phyloP scores from a whole-genome alignment of 106 monocot species.

The Platanthera zijinensis region DNA sequence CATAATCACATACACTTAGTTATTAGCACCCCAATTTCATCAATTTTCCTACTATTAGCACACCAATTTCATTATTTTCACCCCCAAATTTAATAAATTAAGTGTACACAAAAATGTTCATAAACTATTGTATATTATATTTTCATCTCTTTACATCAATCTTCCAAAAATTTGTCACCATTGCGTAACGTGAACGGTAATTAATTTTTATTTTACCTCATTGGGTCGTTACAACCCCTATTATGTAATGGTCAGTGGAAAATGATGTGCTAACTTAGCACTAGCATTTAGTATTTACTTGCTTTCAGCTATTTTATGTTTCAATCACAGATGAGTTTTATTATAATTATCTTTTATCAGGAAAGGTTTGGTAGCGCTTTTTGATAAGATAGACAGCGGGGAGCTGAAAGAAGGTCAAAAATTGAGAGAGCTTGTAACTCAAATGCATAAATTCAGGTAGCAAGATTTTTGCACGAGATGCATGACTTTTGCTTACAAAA shows the following conservation, averaged over 20 bases:
- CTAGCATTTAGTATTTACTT: neutral
- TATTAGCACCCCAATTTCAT: too few relatives aligned
- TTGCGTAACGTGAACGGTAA: too few relatives aligned
- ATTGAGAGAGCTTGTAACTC: slow-evolving; percentile 41
- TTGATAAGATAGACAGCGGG: slow-evolving; percentile 72
- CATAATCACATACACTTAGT: too few relatives aligned
- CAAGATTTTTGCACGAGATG: neutral
- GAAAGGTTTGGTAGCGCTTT: slow-evolving; percentile 83
- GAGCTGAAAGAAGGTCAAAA: slow-evolving; percentile 57
- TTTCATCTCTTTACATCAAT: too few relatives aligned
- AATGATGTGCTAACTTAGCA: neutral
- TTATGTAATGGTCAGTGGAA: neutral
- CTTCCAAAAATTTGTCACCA: too few relatives aligned
- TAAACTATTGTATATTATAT: too few relatives aligned
- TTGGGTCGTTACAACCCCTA: neutral
- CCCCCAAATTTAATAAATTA: too few relatives aligned
- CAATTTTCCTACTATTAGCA: too few relatives aligned
- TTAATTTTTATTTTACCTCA: too few relatives aligned
- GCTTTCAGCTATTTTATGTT: neutral
- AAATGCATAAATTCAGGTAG: slow-evolving; percentile 81
- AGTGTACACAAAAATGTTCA: too few relatives aligned
- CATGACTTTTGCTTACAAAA: neutral
- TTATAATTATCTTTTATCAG: slow-evolving; percentile 26
- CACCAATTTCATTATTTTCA: too few relatives aligned
- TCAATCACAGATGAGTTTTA: neutral